Conservation (phyloP, 257 asterid species). For the Ligustrum vulgare region DNA sequence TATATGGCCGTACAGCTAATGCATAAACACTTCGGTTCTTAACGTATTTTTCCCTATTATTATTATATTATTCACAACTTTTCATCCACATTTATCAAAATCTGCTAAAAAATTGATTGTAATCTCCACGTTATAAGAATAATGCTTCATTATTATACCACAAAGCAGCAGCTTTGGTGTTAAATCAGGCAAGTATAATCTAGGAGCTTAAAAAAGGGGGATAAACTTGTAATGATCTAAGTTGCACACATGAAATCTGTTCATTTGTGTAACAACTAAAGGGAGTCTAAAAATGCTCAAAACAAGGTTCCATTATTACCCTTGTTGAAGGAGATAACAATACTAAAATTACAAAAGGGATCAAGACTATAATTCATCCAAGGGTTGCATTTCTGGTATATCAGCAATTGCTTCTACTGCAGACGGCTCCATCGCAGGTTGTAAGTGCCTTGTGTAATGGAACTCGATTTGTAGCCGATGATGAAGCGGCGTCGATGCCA, state of each 20-base stretch:
- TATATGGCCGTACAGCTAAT: background rate
- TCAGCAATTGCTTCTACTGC: conserved; percentile 26
- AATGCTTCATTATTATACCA: background rate
- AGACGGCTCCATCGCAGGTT: conserved; percentile 12
- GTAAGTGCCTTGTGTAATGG: conserved; percentile 44
- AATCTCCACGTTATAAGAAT: no score
- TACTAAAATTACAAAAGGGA: conserved; percentile 7
- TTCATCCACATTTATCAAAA: no score
- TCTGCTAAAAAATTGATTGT: no score
- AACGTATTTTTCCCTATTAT: no score
- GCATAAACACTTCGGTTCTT: background rate
- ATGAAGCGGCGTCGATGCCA: conserved; percentile 59
- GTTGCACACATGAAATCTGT: conserved; percentile 26
- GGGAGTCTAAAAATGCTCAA: background rate
- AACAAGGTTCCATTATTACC: conserved; percentile 8
- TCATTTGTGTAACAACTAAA: conserved; percentile 17
- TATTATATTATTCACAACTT: no score
- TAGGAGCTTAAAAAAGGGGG: background rate
- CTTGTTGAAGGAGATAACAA: background rate
- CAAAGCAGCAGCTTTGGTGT: background rate
- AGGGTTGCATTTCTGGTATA: conserved; percentile 4
- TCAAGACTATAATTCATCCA: conserved; percentile 18
- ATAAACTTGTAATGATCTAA: conserved; percentile 8
- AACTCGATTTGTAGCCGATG: conserved; percentile 68
- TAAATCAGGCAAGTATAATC: background rate